A percentile compares a stretch with the other conserved stretches of the same genome.
Evolutionary conservation across 805 yeast genomes (phyloP).

Genomic region (Saccharomycopsis malanga): DNA sequence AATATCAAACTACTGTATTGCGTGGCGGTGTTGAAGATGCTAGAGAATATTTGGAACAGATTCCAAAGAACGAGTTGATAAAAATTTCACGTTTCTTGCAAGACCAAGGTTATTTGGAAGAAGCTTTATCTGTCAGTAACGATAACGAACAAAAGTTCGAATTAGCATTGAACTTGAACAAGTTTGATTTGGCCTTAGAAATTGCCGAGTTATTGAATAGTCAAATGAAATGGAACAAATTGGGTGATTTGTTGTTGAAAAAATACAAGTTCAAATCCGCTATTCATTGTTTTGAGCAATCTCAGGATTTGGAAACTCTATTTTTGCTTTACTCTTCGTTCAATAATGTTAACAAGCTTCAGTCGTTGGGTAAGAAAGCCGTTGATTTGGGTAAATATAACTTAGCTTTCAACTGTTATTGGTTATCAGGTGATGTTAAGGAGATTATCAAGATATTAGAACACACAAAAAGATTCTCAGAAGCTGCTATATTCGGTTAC

Average conservation of each 20-base stretch:
- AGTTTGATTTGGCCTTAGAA: conserved; percentile 64
- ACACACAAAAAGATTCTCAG: conserved; percentile 64
- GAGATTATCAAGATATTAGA: conserved; percentile 60
- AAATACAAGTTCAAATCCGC: conserved; percentile 81
- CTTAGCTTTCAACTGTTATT: conserved; percentile 84
- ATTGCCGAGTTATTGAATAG: conserved; percentile 48
- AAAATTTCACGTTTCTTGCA: conserved; percentile 90
- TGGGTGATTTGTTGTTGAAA: conserved; percentile 80
- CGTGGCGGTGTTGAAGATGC: conserved; percentile 92
- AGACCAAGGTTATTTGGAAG: conserved; percentile 79
- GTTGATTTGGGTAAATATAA: conserved; percentile 74
- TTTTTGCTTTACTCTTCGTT: conserved; percentile 77
- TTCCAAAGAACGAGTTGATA: conserved; percentile 54
- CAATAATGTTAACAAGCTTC: conserved; percentile 56
- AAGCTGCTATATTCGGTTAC: conserved; percentile 74
- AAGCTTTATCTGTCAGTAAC: conserved; percentile 75
- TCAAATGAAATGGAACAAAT: conserved; percentile 79
- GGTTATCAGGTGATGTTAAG: conserved; percentile 71
- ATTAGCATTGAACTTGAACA: conserved; percentile 70
- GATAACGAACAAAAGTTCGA: conserved; percentile 91
- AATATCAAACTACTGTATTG: conserved; percentile 90
- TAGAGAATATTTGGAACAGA: conserved; percentile 47
- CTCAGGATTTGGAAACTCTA: conserved; percentile 76
- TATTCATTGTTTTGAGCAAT: conserved; percentile 66
- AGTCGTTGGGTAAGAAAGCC: conserved; percentile 58